Base-by-base conservation (phyloP, 257 asterid species). In the Henckelia pumila region DNA sequence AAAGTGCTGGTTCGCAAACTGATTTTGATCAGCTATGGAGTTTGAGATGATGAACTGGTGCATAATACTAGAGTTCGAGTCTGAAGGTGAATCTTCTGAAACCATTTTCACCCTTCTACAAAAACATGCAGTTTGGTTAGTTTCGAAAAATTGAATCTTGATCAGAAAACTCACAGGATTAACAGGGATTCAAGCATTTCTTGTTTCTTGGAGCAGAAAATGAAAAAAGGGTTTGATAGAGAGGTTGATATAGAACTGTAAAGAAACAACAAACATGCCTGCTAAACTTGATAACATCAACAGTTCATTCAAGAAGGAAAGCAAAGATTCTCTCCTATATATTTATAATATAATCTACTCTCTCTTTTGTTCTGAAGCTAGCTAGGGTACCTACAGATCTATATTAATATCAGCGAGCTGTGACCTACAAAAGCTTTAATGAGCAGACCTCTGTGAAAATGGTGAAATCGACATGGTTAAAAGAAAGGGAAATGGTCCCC, bases 281-380 rank as follows among this genome's bases (percentile, higher is more conserved):
- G 58, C 30, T 47, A 25, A 80, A 73, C 63, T 63, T 69, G 81
- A 81, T 74, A 78, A 77, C n/a, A n/a, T n/a, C n/a, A n/a, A n/a
- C 59, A 76, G 84, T 79, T 79, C 80, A 78, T 76, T 73, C 82
- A 76, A 75, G 69, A 67, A 70, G 64, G 77, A 78, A 71, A 78
- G 83, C 73, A 83, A 84, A 83, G 95, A 88, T 82, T 87, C 90
- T 87, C 56, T 66, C 68, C 64, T 69, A 52, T 76, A n/a, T n/a
- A n/a, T n/a, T n/a, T n/a, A n/a, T n/a, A n/a, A n/a, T n/a, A n/a
- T n/a, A n/a, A n/a, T 70, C 49, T 73, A 63, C 71, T 29, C 65
- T 58, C 26, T 22, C 47, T 61, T 68, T 72, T 28, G 66, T 77
- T 77, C 77, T 64, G 83, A 76, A 74, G 73, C 62, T 77, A 74